phyloP scores from a whole-genome alignment of 805 yeast species.

The Candida ovalis region DNA sequence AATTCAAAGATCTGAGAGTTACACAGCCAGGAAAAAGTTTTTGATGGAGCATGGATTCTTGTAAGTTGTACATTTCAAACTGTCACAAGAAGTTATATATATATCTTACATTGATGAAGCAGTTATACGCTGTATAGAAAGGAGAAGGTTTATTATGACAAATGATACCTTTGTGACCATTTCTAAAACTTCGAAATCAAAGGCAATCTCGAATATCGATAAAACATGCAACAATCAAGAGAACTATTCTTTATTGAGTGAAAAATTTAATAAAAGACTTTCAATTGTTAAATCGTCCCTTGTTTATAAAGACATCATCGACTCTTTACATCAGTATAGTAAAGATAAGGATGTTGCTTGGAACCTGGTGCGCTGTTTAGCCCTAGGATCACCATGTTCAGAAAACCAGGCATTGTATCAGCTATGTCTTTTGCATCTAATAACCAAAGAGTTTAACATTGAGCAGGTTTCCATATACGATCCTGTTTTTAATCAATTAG shows the following conservation, averaged over 20 bases:
- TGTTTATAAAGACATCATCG: constrained; percentile 8
- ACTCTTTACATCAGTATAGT: constrained; percentile 7
- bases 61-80: no score
- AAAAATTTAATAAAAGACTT: constrained; percentile 1
- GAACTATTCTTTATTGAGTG: not conserved
- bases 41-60: no score
- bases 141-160: no score
- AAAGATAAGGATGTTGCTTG: constrained; percentile 2
- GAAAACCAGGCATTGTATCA: constrained; percentile 28
- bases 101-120: no score
- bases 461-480: constrained; percentile 27
- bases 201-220: not conserved
- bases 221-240: not conserved
- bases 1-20: no score
- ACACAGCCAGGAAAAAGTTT: no score
- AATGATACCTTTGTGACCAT: not conserved
- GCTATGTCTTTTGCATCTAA: constrained; percentile 20
- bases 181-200: not conserved
- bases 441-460: constrained; percentile 12
- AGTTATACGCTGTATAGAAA: no score
- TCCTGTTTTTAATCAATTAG: constrained; percentile 27
- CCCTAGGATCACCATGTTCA: constrained; percentile 25
- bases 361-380: constrained; percentile 26
- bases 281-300: constrained; percentile 5
- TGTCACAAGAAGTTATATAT: no score